Evolutionary conservation across 1,284 basidiomycete genomes (phyloP).

Genomic region (Trichosporon sp.): DNA sequence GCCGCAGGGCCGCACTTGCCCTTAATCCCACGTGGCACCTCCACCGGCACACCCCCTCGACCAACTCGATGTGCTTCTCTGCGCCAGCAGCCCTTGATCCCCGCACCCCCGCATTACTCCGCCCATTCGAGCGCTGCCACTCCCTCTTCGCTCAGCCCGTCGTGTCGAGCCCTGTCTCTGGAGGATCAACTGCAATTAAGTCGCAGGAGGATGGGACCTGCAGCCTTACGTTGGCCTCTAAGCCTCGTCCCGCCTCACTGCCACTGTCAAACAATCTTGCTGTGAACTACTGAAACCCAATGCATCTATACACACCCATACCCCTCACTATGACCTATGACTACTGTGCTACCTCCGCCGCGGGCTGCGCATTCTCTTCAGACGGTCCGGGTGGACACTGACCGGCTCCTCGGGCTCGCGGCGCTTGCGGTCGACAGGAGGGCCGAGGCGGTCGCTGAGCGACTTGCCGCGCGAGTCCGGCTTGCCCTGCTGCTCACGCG

Average conservation of each 20-base stretch:
- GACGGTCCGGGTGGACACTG: background rate
- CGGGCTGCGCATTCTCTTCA: conserved; percentile 3
- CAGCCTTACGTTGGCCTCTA: no score
- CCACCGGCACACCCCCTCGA: background rate
- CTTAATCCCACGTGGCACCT: background rate
- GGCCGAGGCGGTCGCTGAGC: background rate
- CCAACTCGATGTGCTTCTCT: background rate
- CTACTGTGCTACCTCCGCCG: background rate
- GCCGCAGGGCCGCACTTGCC: background rate
- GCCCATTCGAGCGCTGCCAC: background rate
- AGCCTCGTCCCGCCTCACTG: no score
- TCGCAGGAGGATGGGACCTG: no score
- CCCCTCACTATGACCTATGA: background rate
- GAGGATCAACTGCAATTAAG: background rate
- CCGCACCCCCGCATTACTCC: background rate
- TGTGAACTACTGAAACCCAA: background rate
- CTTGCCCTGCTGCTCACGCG: background rate
- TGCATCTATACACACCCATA: background rate
- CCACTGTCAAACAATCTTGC: no score
- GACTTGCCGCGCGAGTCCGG: background rate
- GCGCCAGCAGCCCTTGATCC: background rate
- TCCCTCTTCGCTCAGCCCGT: no score
- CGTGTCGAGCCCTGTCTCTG: no score
- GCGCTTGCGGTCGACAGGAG: background rate
- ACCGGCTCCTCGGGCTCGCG: background rate